A percentile compares a stretch with the other conserved stretches of the same genome.
These are phyloP conservation scores for Heterobasidion occidentale DNA, from an alignment of 1,284 basidiomycete genomes.

Conservation along the genomic window DNA sequence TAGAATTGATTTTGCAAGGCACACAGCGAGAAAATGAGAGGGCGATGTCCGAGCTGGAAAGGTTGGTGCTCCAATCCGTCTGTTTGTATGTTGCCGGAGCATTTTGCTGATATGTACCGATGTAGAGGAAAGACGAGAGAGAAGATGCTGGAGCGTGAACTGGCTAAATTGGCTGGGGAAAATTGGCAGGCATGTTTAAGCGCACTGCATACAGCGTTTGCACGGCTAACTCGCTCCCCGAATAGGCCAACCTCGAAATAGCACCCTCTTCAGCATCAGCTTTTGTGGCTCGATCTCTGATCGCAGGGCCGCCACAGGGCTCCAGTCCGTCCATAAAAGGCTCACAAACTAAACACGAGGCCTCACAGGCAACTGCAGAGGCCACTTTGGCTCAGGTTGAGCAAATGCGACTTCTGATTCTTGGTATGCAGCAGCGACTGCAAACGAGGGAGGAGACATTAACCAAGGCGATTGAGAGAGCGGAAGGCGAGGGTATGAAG, in stretches of 20 bases:
- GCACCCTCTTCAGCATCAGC: constrained; percentile 23
- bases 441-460: constrained; percentile 58
- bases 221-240: not conserved
- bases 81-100: not conserved
- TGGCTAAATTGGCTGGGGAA: constrained; percentile 59
- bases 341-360: not conserved
- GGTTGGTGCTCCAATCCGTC: constrained; percentile 28
- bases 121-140: constrained; percentile 50
- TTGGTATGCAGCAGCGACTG: constrained; percentile 72
- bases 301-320: not conserved
- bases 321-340: not conserved
- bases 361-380: constrained; percentile 14
- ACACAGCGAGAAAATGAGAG: constrained; percentile 74
- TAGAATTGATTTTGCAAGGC: constrained; percentile 64
- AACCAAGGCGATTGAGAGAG: constrained; percentile 47
- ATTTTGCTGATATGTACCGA: not conserved
- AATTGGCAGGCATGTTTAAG: constrained; percentile 60
- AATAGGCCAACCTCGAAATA: constrained; percentile 44
- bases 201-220: not conserved
- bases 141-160: constrained; percentile 62
- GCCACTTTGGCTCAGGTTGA: constrained; percentile 54
- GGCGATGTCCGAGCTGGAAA: constrained; percentile 67
- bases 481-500: constrained; percentile 47
- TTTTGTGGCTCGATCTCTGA: constrained; percentile 2
- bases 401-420: constrained; percentile 57